Evolutionary conservation across 441 rosid genomes (phyloP), one percentile per base, ranked within the genome.

Genomic region (California macrophylla): DNA sequence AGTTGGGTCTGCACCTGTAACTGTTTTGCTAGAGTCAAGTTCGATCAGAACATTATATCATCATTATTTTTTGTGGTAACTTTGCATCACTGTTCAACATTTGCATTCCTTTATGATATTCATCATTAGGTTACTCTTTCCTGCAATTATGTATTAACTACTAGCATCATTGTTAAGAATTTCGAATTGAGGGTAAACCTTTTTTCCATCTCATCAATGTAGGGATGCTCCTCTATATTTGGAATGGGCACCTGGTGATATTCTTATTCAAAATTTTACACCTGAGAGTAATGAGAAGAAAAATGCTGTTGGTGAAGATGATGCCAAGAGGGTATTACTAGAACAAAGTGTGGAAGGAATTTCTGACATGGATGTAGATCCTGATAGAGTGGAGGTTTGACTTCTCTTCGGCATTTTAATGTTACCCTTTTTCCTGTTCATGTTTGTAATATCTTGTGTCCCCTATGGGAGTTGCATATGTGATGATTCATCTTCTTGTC

Each of bases 211-310:
- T 12, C 64, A 42, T 54, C 54, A 26, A 67, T 75, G 61, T 82
- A 93, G 98, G 88, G 96, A 88, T 87, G 92, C 79, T 70, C 96
- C 96, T 24, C 72, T 93, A 73, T 91, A 89, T 81, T 80, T 91
- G 85, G 98, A 93, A 80, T 91, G 96, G 97, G 96, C 96, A 78
- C 96, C 98, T 38, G 76, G 64, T 25, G 67, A 91, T 84, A 80
- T 93, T 77, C 89, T 93, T 50, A 75, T 68, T 77, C 84, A 78
- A 69, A 82, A 68, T 67, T 18, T 82, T 40, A 69, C 68, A 30
- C 82, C 81, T 10, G 77, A 77, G 72, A 76, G 71, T 69, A 77
- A 64, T 63, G 83, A 79, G 69, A 78, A 72, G 66, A 76, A 65
- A 29, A 73, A 66, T 78, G 66, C 74, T 70, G 86, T 78, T 71